A percentile compares a stretch with the other conserved stretches of the same genome.
phyloP scores from a whole-genome alignment of 352 stramenopile genomes.

The Thalassiosira hispida region DNA sequence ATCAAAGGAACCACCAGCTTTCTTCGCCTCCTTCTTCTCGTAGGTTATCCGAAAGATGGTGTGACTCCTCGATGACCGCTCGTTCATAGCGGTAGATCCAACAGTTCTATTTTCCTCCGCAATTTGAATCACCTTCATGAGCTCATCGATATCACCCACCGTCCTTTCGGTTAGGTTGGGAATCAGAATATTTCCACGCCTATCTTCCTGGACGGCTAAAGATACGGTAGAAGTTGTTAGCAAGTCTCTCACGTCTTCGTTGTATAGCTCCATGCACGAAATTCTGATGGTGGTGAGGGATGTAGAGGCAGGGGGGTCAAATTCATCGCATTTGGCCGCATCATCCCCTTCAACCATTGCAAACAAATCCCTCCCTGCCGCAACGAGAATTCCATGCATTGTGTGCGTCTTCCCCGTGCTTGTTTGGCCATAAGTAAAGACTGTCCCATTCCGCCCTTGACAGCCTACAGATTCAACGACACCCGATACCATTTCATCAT shows the following conservation, averaged over 20 bases:
- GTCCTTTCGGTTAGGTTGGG: constrained; percentile 30
- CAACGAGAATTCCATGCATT: constrained; percentile 50
- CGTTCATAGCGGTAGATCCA: constrained; percentile 73
- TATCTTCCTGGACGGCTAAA: constrained; percentile 49
- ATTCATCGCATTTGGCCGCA: background rate
- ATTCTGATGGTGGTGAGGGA: constrained; percentile 29
- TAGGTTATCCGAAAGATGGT: constrained; percentile 74
- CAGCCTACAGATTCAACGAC: constrained; percentile 89
- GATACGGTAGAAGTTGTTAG: constrained; percentile 18
- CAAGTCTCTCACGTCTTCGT: constrained; percentile 62
- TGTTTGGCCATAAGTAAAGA: constrained; percentile 83
- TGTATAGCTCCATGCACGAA: constrained; percentile 65
- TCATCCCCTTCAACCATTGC: constrained; percentile 4
- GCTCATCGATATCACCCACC: constrained; percentile 33
- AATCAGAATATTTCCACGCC: constrained; percentile 36
- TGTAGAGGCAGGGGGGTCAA: background rate
- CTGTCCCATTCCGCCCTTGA: constrained; percentile 75
- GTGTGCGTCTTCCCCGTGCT: constrained; percentile 72
- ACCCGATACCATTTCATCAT: constrained; percentile 87
- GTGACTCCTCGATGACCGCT: constrained; percentile 74
- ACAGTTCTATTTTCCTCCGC: constrained; percentile 48
- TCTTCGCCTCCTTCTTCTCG: constrained; percentile 39
- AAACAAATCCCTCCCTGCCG: constrained; percentile 49
- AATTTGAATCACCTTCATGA: constrained; percentile 45
- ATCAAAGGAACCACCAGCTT: background rate